phyloP scores from a whole-genome alignment of 2,329 filamentous ascomycete species.

The Lasiodiplodia theobromae region DNA sequence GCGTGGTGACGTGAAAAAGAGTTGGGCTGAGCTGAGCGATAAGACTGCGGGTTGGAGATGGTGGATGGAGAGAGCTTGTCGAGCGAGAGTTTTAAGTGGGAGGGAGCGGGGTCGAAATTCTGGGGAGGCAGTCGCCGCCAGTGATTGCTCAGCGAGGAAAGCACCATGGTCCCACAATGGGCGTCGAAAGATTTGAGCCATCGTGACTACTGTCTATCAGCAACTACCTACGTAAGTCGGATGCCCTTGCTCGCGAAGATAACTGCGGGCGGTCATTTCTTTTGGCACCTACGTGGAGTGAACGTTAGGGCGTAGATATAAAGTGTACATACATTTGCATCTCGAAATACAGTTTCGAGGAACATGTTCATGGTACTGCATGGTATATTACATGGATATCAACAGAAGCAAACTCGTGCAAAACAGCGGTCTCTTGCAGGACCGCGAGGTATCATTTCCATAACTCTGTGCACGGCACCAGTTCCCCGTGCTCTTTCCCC shows the following conservation, averaged over 20 bases:
- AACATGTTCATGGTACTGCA: not conserved
- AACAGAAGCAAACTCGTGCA: not conserved
- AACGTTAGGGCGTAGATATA: too few relatives aligned
- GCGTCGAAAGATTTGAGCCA: too few relatives aligned
- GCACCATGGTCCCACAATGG: not conserved
- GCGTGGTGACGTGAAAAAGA: not conserved
- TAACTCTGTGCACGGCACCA: not conserved
- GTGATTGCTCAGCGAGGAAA: not conserved
- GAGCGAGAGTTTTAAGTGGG: too few relatives aligned
- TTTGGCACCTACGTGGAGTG: too few relatives aligned
- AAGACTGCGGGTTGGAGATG: not conserved
- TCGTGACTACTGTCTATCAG: too few relatives aligned
- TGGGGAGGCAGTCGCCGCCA: not conserved
- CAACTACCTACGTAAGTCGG: too few relatives aligned
- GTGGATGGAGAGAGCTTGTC: not conserved
- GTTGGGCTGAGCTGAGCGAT: not conserved
- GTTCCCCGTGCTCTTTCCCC: not conserved
- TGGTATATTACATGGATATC: slow-evolving; percentile 5
- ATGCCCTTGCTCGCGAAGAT: too few relatives aligned
- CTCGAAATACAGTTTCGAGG: too few relatives aligned
- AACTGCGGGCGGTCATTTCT: too few relatives aligned
- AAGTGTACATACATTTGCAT: too few relatives aligned
- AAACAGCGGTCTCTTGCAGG: not conserved
- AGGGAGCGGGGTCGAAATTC: not conserved
- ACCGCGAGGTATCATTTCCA: not conserved